These are phyloP conservation scores for Aspergillus transmontanensis DNA, from an alignment of 2,329 filamentous ascomycete genomes.

Conservation along the genomic window DNA sequence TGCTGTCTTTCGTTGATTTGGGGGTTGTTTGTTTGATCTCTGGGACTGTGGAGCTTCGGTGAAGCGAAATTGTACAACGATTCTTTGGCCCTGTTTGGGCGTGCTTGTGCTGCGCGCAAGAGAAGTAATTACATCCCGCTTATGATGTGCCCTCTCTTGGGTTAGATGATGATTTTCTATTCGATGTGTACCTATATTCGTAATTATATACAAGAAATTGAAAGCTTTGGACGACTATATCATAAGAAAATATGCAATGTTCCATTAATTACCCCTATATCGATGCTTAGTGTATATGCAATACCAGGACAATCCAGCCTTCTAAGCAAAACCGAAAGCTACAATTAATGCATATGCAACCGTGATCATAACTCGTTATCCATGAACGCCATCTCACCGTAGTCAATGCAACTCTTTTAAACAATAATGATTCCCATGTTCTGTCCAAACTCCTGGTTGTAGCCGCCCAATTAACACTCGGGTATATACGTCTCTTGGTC, in stretches of 20 bases:
- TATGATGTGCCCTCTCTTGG: background rate
- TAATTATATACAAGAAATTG: background rate
- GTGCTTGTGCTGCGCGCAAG: background rate
- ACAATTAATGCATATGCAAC: background rate
- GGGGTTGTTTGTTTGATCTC: background rate
- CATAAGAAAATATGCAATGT: background rate
- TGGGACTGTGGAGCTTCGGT: background rate
- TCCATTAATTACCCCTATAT: background rate
- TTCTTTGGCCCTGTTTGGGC: background rate
- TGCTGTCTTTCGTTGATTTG: conserved; percentile 28
- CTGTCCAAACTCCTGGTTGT: background rate
- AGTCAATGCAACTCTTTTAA: background rate
- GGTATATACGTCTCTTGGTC: background rate
- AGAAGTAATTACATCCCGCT: background rate
- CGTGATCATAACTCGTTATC: conserved; percentile 16
- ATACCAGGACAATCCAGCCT: background rate
- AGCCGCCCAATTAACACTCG: background rate
- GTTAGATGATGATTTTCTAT: background rate
- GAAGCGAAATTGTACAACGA: background rate
- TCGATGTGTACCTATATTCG: background rate
- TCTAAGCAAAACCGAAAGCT: background rate
- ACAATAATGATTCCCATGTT: background rate
- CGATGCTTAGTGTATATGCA: background rate
- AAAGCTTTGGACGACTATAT: background rate
- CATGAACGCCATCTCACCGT: conserved; percentile 26